A percentile compares a stretch with the other conserved stretches of the same genome.
Conservation (phyloP, 1,284 basidiomycete genomes). For the Puccinia triticina region DNA sequence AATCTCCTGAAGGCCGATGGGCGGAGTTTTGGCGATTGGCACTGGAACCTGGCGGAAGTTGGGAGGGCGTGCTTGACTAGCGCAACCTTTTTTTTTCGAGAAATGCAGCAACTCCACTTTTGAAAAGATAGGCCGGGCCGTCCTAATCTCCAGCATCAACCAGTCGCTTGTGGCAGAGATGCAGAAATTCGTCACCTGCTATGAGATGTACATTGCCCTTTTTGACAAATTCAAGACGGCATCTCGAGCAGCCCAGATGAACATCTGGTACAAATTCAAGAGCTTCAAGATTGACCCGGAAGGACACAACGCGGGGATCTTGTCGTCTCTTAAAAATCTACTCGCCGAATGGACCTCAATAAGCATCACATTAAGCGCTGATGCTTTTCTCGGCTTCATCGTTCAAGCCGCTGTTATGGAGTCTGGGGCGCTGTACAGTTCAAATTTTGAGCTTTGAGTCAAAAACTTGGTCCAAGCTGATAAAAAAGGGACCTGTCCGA, state of each 20-base stretch:
- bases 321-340: background rate
- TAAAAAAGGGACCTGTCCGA: background rate
- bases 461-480: background rate
- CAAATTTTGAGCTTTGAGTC: background rate
- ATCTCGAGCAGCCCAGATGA: background rate
- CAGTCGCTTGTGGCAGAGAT: background rate
- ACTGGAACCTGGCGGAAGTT: background rate
- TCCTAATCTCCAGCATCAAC: background rate
- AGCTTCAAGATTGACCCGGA: background rate
- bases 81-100: background rate
- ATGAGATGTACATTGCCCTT: background rate
- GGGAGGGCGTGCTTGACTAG: background rate
- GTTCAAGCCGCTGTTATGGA: background rate
- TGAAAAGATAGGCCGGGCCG: background rate
- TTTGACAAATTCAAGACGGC: background rate
- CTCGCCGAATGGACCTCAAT: background rate
- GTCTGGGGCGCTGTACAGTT: background rate
- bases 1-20: no score
- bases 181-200: background rate
- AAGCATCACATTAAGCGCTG: background rate
- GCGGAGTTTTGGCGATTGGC: background rate
- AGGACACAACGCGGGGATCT: background rate
- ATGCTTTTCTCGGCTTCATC: background rate
- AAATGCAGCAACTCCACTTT: background rate
- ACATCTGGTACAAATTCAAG: background rate